Conservation (phyloP, 2,329 filamentous ascomycete species). For the Sporothrix brasiliensis region DNA sequence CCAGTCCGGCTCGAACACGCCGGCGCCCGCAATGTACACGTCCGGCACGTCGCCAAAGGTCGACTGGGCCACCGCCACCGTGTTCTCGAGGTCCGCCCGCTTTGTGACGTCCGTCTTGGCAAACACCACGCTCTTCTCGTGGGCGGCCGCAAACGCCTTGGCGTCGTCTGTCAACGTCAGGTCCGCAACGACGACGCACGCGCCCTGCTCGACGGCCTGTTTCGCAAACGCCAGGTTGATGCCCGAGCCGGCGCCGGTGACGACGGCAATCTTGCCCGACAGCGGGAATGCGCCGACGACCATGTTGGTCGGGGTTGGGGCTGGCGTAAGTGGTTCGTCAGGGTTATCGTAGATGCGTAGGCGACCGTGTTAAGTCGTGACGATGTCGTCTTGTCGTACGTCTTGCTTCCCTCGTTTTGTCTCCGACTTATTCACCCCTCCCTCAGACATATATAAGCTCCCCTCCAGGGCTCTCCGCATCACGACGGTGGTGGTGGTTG, state of each 20-base stretch:
- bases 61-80: conserved; percentile 25
- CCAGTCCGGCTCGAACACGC: conserved; percentile 45
- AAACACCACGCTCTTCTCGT: conserved; percentile 5
- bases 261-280: conserved; percentile 26
- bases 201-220: conserved; percentile 23
- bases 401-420: neutral
- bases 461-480: neutral
- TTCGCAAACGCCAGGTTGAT: conserved; percentile 29
- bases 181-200: conserved; percentile 21
- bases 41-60: conserved; percentile 42
- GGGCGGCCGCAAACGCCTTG: neutral
- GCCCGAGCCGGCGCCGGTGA: conserved; percentile 29
- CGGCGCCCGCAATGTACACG: conserved; percentile 45
- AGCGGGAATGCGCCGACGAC: conserved; percentile 19
- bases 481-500: neutral
- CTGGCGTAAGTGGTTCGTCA: neutral
- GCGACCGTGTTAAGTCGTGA: neutral
- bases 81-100: conserved; percentile 19
- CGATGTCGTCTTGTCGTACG: neutral
- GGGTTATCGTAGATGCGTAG: neutral
- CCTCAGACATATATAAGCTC: neutral
- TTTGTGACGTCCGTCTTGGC: conserved; percentile 19
- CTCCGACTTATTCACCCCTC: neutral
- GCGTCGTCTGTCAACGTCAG: conserved; percentile 19
- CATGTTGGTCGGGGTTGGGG: neutral